Evolutionary conservation across 1,139 yeast genomes (phyloP), one percentile per base, ranked within the genome.

Genomic region (Yamadazyma songkhlaensis): DNA sequence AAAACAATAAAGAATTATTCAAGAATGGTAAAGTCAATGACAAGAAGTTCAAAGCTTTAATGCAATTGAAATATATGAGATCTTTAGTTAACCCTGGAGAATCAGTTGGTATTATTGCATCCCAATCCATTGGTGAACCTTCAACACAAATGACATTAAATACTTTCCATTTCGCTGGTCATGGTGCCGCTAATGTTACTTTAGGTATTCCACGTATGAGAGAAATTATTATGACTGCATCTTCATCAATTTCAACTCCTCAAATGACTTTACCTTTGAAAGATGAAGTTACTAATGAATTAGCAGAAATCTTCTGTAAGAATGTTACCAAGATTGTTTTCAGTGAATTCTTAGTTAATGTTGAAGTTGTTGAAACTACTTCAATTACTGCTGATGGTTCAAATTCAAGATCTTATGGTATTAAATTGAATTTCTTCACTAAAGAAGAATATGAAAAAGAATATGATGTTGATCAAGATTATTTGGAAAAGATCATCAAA

Each of bases 131-230:
- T 60, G 99, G 99, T 68, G 99, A 94, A 67, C 99, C 99, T 36
- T 89, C 97, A 4, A 94, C 99, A 6, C 99, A 94, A 72, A 94
- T 94, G 99, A 94, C 99, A 14, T 78, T 94, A 57, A 94, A 94
- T 64, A 94, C 99, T 39, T 94, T 94, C 95, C 99, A 94, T 72
- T 94, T 94, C 58, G 99, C 99, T 52, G 99, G 99, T 62, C 98
- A 94, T 70, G 99, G 99, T 79, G 99, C 98, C 42, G 98, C 98
- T 35, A 94, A 94, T 65, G 99, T 94, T 50, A 94, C 99, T 1
- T 77, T 94, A 57, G 99, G 99, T 84, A 94, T 94, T 59, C 99
- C 99, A 35, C 96, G 99, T 80, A 84, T 94, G 90, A 84, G 99
- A 79, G 99, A 94, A 78, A 94, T 94, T 59, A 90, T 94, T 59